These are phyloP conservation scores for Trypanosoma vivax DNA, from an alignment of 208 protist species.

Conservation along the genomic window DNA sequence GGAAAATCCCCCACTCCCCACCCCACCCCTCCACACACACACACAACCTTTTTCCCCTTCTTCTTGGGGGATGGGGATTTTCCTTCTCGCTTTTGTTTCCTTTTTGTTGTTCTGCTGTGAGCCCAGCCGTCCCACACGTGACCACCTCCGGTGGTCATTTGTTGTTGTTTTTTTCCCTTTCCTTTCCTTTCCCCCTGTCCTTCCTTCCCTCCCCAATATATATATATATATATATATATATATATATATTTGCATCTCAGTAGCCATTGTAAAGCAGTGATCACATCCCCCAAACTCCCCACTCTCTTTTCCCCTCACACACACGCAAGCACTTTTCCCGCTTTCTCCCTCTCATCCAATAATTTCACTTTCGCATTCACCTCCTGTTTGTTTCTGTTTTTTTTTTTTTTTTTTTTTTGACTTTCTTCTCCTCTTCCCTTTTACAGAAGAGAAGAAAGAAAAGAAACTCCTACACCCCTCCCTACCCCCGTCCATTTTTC, in stretches of 20 bases:
- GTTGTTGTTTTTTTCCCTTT: conserved; percentile 9
- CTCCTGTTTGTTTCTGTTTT: not conserved
- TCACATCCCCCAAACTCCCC: too few species aligned
- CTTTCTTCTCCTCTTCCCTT: conserved; percentile 2
- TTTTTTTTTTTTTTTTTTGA: conserved; percentile 10
- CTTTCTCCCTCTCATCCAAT: not conserved
- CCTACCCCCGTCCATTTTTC: conserved; percentile 1
- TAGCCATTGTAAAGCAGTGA: not conserved
- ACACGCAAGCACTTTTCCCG: not conserved
- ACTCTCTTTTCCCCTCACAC: conserved; percentile 4
- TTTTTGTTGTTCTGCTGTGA: too few species aligned
- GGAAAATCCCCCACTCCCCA: not conserved
- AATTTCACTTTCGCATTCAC: not conserved
- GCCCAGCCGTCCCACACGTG: too few species aligned
- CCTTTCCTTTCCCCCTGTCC: not conserved
- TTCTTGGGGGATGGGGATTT: too few species aligned
- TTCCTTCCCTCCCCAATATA: conserved; percentile 7
- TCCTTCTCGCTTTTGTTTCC: too few species aligned
- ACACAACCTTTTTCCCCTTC: too few species aligned
- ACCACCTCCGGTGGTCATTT: too few species aligned
- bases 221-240: too few species aligned
- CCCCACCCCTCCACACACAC: not conserved
- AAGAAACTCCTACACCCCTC: too few species aligned
- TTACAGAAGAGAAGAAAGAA: too few species aligned
- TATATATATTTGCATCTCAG: too few species aligned